phyloP scores from a whole-genome alignment of 2,329 filamentous ascomycete species.

The Pseudogymnoascus sp. region DNA sequence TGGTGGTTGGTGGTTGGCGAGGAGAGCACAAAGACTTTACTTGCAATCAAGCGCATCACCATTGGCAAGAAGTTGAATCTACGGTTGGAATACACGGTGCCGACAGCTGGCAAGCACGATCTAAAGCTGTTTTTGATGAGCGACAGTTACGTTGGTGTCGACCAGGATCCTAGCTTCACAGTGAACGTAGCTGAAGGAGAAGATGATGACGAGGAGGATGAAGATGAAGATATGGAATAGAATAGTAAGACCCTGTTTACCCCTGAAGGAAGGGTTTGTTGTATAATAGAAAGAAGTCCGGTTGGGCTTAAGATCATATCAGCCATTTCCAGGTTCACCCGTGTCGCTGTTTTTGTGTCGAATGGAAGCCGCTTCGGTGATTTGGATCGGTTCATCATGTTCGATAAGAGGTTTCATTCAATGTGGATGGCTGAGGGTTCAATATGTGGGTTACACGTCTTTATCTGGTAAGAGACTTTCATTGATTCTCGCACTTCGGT shows the following conservation, averaged over 20 bases:
- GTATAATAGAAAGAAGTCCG: constrained; percentile 3
- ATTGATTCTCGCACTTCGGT: not conserved
- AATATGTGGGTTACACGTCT: not conserved
- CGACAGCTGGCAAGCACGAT: constrained; percentile 73
- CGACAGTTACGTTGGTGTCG: constrained; percentile 92
- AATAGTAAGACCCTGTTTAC: constrained; percentile 9
- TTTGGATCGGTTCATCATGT: not conserved
- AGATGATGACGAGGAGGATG: constrained; percentile 87
- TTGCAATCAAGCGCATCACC: constrained; percentile 92
- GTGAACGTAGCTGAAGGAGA: constrained; percentile 83
- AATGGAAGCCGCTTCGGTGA: not conserved
- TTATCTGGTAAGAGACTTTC: not conserved
- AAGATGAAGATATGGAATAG: constrained; percentile 48
- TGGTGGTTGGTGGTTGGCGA: constrained; percentile 98
- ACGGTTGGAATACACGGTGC: constrained; percentile 80
- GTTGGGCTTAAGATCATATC: not conserved
- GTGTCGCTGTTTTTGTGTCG: not conserved
- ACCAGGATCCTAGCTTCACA: constrained; percentile 86
- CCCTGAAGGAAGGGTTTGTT: constrained; percentile 6
- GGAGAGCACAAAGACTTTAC: constrained; percentile 74
- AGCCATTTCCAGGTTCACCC: constrained; percentile 5
- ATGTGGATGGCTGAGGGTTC: not conserved
- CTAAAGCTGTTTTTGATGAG: constrained; percentile 93
- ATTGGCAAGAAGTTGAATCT: constrained; percentile 71
- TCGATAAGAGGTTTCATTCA: not conserved